Evolutionary conservation across 2,329 filamentous ascomycete species (phyloP).

Genomic region (Neonectria coccinea): DNA sequence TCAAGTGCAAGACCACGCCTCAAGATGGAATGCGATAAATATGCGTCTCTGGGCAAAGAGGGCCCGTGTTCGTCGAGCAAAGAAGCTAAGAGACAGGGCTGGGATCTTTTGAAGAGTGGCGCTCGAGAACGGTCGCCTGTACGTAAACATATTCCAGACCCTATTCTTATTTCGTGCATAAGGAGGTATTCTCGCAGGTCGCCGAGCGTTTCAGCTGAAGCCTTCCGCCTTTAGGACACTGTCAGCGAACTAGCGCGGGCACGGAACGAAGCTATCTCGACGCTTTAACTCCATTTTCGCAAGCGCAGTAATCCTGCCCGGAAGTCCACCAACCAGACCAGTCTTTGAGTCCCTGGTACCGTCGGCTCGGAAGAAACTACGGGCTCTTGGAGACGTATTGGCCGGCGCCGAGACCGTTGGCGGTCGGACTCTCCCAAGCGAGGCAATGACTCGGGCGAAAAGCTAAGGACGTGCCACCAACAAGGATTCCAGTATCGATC

Average conservation of each 20-base stretch:
- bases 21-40: background rate
- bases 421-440: background rate
- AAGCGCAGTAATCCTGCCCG: background rate
- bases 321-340: background rate
- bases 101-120: constrained; percentile 1
- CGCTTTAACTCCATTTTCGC: constrained; percentile 2
- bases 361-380: background rate
- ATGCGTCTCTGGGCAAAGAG: background rate
- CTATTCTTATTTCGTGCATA: background rate
- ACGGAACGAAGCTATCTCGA: background rate
- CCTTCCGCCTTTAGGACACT: constrained; percentile 15
- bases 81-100: background rate
- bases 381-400: background rate
- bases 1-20: background rate
- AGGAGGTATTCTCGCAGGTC: background rate
- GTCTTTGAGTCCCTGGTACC: no score
- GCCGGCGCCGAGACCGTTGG: background rate
- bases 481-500: constrained; percentile 5
- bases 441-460: constrained; percentile 10
- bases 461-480: background rate
- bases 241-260: constrained; percentile 12
- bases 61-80: background rate
- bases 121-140: background rate
- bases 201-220: constrained; percentile 23
- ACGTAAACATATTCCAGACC: background rate